Evolutionary conservation across 148 eudicot species (phyloP).

Genomic region (Silene latifolia): DNA sequence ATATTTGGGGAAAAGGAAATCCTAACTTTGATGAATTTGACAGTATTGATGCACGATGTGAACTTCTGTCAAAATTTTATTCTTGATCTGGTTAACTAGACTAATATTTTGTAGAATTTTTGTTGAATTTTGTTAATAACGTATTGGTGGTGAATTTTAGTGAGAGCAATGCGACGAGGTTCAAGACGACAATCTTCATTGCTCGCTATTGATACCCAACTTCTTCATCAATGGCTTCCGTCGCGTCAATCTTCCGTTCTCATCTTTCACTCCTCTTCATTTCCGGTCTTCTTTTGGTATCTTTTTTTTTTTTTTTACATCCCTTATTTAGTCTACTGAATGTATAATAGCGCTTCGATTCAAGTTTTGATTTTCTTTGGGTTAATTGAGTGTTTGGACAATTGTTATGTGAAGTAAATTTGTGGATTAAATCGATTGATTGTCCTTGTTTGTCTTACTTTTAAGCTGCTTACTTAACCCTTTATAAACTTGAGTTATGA

Average conservation of each 20-base stretch:
- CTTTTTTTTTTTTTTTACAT: background rate
- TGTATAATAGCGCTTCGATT: no score
- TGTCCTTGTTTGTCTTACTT: background rate
- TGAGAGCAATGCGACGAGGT: background rate
- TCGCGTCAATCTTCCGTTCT: slow-evolving; percentile 9
- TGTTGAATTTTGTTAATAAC: no score
- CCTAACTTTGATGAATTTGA: no score
- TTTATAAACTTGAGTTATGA: background rate
- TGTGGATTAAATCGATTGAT: background rate
- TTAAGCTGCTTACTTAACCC: background rate
- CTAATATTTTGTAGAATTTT: no score
- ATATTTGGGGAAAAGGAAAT: no score
- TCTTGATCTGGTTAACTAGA: no score
- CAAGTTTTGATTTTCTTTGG: background rate
- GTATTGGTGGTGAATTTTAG: no score
- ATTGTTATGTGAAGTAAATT: no score
- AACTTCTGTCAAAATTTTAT: no score
- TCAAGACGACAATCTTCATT: background rate
- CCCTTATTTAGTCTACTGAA: background rate
- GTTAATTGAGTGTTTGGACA: background rate
- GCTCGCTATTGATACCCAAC: no score
- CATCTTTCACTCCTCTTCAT: slow-evolving; percentile 16
- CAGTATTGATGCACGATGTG: no score
- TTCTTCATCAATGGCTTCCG: slow-evolving; percentile 17
- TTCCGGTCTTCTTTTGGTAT: slow-evolving; percentile 23